phyloP scores from a whole-genome alignment of 2,329 filamentous ascomycete species.

The Paraconiothyrium brasiliense region DNA sequence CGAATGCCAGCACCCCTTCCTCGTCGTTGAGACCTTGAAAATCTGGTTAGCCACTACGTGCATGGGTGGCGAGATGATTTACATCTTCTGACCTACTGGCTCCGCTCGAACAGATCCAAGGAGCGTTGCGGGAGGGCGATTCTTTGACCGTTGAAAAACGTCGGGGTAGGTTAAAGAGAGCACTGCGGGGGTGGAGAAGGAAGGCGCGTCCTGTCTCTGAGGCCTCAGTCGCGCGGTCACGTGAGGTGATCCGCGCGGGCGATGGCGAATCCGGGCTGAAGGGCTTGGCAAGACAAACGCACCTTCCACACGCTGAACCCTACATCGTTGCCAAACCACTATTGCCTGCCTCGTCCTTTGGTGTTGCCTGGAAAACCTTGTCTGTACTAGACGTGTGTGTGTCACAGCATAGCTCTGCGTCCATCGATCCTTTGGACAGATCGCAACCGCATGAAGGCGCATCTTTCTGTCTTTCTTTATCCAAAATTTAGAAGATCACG shows the following conservation, averaged over 20 bases:
- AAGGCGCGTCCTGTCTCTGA: constrained; percentile 1
- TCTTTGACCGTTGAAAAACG: neutral
- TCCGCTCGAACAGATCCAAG: neutral
- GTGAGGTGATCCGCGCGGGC: neutral
- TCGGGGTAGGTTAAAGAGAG: constrained; percentile 1
- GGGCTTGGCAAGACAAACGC: neutral
- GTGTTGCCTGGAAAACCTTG: too few species aligned
- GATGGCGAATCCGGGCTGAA: neutral
- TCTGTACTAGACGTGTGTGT: too few species aligned
- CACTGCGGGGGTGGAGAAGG: constrained; percentile 11
- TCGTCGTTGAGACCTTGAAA: constrained; percentile 41
- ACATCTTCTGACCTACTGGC: constrained; percentile 25
- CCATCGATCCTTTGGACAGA: too few species aligned
- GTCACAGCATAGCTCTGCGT: too few species aligned
- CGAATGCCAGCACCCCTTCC: constrained; percentile 58
- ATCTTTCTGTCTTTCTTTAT: too few species aligned
- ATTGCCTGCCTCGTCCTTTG: too few species aligned
- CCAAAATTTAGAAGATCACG: too few species aligned
- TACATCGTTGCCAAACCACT: too few species aligned
- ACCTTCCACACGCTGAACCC: too few species aligned
- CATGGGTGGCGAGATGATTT: constrained; percentile 11
- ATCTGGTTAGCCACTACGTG: constrained; percentile 26
- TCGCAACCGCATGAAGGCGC: too few species aligned
- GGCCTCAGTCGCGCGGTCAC: constrained; percentile 5
- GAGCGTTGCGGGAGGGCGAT: neutral